Evolutionary conservation across 2,329 filamentous ascomycete species (phyloP), one percentile per base, ranked within the genome.

Genomic region (Sporothrix pallida): DNA sequence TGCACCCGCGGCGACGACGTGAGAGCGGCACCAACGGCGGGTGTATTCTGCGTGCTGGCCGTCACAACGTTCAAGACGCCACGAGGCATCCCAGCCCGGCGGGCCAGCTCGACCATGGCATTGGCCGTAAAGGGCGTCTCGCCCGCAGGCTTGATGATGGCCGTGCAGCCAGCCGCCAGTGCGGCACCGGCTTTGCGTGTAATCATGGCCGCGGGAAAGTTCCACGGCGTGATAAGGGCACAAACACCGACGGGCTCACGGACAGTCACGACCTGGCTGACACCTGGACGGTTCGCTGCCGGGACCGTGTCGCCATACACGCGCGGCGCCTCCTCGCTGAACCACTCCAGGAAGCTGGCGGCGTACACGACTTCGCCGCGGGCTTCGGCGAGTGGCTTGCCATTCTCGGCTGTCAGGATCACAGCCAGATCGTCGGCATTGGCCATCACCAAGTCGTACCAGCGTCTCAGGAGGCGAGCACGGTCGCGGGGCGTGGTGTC

Each of bases 111-210:
- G 0, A 93, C 93, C 23, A 98, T 83, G 0, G 95, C 95, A 50
- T 97, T 90, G 0, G 94, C 90, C 26, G 95, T 97, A 81, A 95
- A 95, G 0, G 95, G 95, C 0, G 96, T 98, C 85, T 98, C 95
- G 68, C 91, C 91, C 0, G 95, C 95, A 17, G 94, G 92, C 82
- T 99, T 99, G 79, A 91, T 91, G 1, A 98, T 95, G 1, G 97
- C 93, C 0, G 95, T 97, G 84, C 95, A 98, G 74, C 95, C 96
- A 17, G 94, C 95, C 20, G 96, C 96, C 72, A 98, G 87, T 7
- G 92, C 93, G 1, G 93, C 89, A 1, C 88, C 90, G 67, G 90
- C 86, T 81, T 92, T 92, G 74, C 90, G 84, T 6, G 90, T 92
- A 76, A 93, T 89, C 91, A 93, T 93, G 70, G 91, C 91, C 2